Percentiles rank a stretch among this genome's conserved stretches.
Conservation (phyloP, 108 stramenopile species). For the Fistulifera pelliculosa region DNA sequence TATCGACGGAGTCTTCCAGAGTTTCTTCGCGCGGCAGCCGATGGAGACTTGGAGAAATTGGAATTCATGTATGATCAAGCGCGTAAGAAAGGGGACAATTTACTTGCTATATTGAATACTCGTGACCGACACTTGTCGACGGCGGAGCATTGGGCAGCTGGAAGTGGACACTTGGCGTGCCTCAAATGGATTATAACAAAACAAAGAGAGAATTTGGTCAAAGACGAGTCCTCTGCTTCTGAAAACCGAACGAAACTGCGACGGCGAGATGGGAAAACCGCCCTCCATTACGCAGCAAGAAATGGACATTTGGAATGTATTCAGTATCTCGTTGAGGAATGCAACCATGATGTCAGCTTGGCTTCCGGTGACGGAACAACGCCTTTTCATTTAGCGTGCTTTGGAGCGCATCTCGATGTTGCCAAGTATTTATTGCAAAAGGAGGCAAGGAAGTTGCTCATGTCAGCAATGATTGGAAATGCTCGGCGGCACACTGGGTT, state of each 20-base stretch:
- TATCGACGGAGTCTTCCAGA: conserved; percentile 64
- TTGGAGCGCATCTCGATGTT: conserved; percentile 56
- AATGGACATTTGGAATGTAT: conserved; percentile 61
- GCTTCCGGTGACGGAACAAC: conserved; percentile 71
- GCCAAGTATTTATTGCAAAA: conserved; percentile 41
- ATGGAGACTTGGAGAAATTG: conserved; percentile 40
- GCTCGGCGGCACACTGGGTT: conserved; percentile 57
- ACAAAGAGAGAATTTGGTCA: conserved; percentile 2
- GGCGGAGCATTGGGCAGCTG: conserved; percentile 83
- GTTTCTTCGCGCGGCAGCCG: conserved; percentile 59
- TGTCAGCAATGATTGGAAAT: conserved; percentile 56
- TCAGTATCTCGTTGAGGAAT: conserved; percentile 23
- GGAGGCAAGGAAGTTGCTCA: conserved; percentile 12
- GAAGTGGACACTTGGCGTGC: conserved; percentile 70
- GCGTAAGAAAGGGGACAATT: neutral
- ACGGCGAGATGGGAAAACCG: conserved; percentile 83
- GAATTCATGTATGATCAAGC: conserved; percentile 17
- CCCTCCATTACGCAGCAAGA: conserved; percentile 76
- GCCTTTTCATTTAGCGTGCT: conserved; percentile 78
- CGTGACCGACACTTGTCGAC: conserved; percentile 67
- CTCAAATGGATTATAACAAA: conserved; percentile 41
- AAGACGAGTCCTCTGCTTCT: neutral
- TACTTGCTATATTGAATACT: conserved; percentile 25
- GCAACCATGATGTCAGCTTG: neutral
- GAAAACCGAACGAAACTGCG: conserved; percentile 18